Evolutionary conservation across 352 stramenopile species (phyloP).

Genomic region (Globisporangium nunn): DNA sequence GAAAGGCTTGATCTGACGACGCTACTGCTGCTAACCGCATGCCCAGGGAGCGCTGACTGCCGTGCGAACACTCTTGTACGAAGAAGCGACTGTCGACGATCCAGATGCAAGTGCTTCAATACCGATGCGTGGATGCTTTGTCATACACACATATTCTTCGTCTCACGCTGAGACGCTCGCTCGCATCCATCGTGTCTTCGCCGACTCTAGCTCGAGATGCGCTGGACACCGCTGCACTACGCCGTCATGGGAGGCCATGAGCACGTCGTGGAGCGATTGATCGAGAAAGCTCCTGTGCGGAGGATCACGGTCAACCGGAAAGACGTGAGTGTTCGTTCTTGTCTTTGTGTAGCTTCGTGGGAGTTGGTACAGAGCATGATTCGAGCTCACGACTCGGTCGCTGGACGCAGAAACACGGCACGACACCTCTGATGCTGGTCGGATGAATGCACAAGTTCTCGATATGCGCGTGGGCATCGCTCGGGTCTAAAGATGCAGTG

Average conservation of each 20-base stretch:
- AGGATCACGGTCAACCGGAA: conserved; percentile 78
- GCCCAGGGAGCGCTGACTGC: conserved; percentile 41
- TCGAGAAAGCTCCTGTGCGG: conserved; percentile 66
- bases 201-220: conserved; percentile 50
- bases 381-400: neutral
- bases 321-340: conserved; percentile 28
- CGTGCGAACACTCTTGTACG: conserved; percentile 53
- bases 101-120: conserved; percentile 33
- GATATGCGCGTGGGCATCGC: neutral
- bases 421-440: conserved; percentile 73
- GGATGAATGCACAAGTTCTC: neutral
- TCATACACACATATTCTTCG: neutral
- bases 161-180: neutral
- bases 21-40: neutral
- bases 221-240: conserved; percentile 75
- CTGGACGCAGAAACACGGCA: conserved; percentile 49
- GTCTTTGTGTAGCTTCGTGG: neutral
- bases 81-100: conserved; percentile 72
- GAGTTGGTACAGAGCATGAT: neutral
- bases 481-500: neutral
- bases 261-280: conserved; percentile 34
- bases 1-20: neutral
- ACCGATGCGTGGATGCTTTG: neutral
- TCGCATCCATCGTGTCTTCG: neutral
- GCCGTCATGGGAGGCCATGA: conserved; percentile 71